Evolutionary conservation across 768 basidiomycete species (phyloP), one percentile per base, ranked within the genome.

Genomic region (Phanerochaete sordida): DNA sequence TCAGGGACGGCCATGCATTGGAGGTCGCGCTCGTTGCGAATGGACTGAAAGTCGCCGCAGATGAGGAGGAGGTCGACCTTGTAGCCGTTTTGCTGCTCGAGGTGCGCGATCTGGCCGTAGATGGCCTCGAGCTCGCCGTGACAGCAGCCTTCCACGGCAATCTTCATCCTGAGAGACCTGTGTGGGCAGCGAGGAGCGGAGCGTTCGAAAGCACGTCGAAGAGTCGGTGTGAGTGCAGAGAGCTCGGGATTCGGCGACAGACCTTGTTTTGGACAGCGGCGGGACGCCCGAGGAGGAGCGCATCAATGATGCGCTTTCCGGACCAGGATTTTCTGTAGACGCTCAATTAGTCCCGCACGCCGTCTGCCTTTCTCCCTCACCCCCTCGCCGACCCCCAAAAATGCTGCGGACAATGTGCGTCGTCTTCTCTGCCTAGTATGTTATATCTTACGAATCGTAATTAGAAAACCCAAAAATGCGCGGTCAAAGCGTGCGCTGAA

Each of bases 31-130:
- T 82, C 77, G 66, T 97, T 95, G 28, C 97, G 81, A 50, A 97
- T 80, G 19, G 97, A 95, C 74, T 97, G 86, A 67, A 99, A 98
- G 75, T 99, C 97, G 13, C 97, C 97, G 60, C 96, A 98, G 28
- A 98, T 87, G 43, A 99, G 81, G 15, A 99, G 82, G 1, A 95
- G 75, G 67, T 96, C 92, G 57, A 97, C 83, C 57, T 83, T 86
- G 73, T 86, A 87, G 13, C 76, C 72, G 65, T 90, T 81, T 61
- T 73, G 74, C 1, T 68, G 62, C 68, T 97, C 90, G 30, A 94
- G 82, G 13, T 75, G 66, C 2, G 73, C 74, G 56, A 98, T 83
- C 33, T 87, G 82, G 11, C 74, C 70, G 75, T 98, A 98, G 56
- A 96, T 96, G 11, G 82, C 81, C 72, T 93, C 90, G n/a, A 97